Evolutionary conservation across 352 stramenopile genomes (phyloP).

Genomic region (Phytophthora melonis): DNA sequence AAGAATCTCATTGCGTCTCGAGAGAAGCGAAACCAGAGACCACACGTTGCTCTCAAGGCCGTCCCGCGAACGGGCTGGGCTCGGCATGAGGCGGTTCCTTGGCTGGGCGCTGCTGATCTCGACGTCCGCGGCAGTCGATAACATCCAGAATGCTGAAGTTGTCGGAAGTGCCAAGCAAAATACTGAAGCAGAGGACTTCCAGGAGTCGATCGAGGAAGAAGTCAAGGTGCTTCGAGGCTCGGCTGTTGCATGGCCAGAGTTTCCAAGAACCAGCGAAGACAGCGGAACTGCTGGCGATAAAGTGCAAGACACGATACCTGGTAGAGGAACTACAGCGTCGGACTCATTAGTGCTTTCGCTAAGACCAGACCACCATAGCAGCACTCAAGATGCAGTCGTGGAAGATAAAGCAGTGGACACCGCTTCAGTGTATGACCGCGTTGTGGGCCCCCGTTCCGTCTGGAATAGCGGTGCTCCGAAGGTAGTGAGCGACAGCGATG

Average conservation of each 20-base stretch:
- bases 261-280: neutral
- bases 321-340: neutral
- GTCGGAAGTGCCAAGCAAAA: neutral
- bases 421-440: neutral
- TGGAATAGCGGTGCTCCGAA: neutral
- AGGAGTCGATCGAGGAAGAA: neutral
- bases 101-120: constrained; percentile 8
- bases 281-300: neutral
- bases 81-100: constrained; percentile 28
- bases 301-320: neutral
- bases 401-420: neutral
- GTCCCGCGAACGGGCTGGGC: constrained; percentile 1
- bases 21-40: neutral
- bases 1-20: neutral
- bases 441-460: neutral
- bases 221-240: neutral
- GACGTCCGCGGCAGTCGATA: neutral
- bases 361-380: neutral
- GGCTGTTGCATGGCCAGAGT: neutral
- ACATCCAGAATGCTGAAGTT: neutral
- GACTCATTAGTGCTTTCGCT: neutral
- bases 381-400: neutral
- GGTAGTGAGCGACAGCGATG: neutral
- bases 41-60: neutral
- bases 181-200: neutral